Base-by-base conservation (phyloP, 2,329 filamentous ascomycete species). In the Lojkania enalia region DNA sequence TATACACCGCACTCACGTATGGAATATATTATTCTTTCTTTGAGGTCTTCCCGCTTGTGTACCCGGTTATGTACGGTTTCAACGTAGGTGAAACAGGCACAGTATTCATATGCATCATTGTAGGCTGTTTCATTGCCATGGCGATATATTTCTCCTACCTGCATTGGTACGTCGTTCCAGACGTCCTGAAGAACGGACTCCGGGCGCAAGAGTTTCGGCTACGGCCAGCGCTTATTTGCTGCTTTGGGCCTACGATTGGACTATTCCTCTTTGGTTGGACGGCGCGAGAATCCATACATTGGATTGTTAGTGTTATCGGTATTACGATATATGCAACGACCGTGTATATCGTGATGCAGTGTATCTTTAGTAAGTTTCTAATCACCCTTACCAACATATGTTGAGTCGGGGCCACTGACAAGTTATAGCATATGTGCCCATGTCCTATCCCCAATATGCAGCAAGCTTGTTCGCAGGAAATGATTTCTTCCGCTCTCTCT, bases 201-300 rank as follows among this genome's bases (percentile, higher is more conserved):
- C 33, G 44, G 15, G 27, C 30, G 15, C 55, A 47, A 23, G 55
- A 57, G 31, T 38, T 29, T 37, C 40, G 55, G 6, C 46, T 59
- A 14, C 25, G 47, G 7, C 54, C 54, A 2, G 52, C 42, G 1
- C 30, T 59, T 1, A 31, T 51, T 29, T 48, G 43, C 13, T 48
- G 38, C 12, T 39, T 59, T 27, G 39, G 39, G 5, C 46, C 48
- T 5, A 29, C 49, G 18, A 37, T 51, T 16, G 55, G 55, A n/a
- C 38, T 59, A 5, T 59, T 57, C 37, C 21, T 57, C 2, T 59
- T 57, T 33, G 55, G 51, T 5, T 84, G 81, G 81, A 79, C 79
- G 0, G 87, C 84, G 0, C 88, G 86, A 66, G 62, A 76, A 18
- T 51, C 70, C 13, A 69, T 77, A 2, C 77, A 79, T 42, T 82